Evolutionary conservation across 2,329 filamentous ascomycete species (phyloP).

Genomic region (Ceratocystis huliohia): DNA sequence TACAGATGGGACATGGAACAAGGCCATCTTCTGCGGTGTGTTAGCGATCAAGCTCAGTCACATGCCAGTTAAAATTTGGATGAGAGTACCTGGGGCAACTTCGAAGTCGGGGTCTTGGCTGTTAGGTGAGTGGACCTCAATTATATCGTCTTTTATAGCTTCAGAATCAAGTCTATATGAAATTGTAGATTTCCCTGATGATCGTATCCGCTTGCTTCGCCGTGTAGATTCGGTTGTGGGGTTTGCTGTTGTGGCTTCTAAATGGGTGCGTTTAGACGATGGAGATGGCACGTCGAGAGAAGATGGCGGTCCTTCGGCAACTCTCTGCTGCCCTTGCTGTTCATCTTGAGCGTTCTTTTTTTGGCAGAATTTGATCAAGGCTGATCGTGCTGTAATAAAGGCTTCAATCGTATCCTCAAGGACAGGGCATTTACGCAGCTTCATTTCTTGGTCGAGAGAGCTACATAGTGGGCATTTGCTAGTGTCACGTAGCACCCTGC

Average conservation of each 20-base stretch:
- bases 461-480: slow-evolving; percentile 83
- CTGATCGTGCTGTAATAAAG: slow-evolving; percentile 54
- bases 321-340: neutral
- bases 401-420: slow-evolving; percentile 73
- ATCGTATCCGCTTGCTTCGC: slow-evolving; percentile 39
- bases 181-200: slow-evolving; percentile 29
- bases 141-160: neutral
- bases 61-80: neutral
- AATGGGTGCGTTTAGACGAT: slow-evolving; percentile 49
- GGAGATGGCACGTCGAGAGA: slow-evolving; percentile 49
- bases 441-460: slow-evolving; percentile 65
- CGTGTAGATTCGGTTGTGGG: slow-evolving; percentile 26
- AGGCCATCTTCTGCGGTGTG: slow-evolving; percentile 51
- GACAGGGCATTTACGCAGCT: slow-evolving; percentile 70
- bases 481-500: slow-evolving; percentile 67
- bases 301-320: slow-evolving; percentile 36
- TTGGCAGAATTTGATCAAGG: slow-evolving; percentile 51
- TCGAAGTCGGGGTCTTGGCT: slow-evolving; percentile 26
- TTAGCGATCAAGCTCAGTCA: slow-evolving; percentile 21
- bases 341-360: slow-evolving; percentile 35
- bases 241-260: slow-evolving; percentile 26
- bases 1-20: slow-evolving; percentile 74
- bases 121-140: neutral
- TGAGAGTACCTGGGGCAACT: slow-evolving; percentile 26
- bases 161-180: neutral